Evolutionary conservation across 2,329 filamentous ascomycete genomes (phyloP), one percentile per base, ranked within the genome.

Genomic region (Bipolaris cookei): DNA sequence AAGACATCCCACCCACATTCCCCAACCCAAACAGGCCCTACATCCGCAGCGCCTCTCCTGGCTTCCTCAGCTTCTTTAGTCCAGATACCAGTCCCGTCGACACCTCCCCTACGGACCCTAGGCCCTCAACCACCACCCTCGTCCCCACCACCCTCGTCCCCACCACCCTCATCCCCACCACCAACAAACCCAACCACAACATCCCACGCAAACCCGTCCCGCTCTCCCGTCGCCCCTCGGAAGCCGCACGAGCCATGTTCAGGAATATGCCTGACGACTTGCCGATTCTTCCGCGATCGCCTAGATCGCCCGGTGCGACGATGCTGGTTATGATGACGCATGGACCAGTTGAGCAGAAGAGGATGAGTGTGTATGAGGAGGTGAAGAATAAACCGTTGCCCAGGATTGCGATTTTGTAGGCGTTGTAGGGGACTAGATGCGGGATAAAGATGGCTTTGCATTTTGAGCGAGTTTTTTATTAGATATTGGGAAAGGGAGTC

Each of bases 301-400:
- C 34, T 37, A 51, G 28, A 30, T 30, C 28, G 6, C 28, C 28
- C 3, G 28, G 28, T 30, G 28, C 28, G 28, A 30, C 28, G 10
- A 30, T 13, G 28, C 28, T 30, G 10, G 28, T 30, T 16, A 57
- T 37, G 39, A 50, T 49, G 25, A 59, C 34, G 32, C 10, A 3
- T 3, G 44, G 13, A 11, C 18, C 32, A 11, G 10, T 30, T 1
- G 13, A 30, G 28, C 28, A 30, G 11, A 60, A 20, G 21, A 60
- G 51, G 50, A 58, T 51, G 16, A 54, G 50, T 55, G 56, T 54
- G 38, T 66, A 57, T 35, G 63, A 71, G 2, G 61, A 71, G 16
- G 43, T 68, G 34, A 73, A 69, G 54, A 72, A 73, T 34, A 72
- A 72, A 35, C 70, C 69, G 13, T 54, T 73, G 37, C 67, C 67